A percentile compares a stretch with the other conserved stretches of the same genome.
These are phyloP conservation scores for Mucor mucedo DNA, from an alignment of 371 early-diverging fungal genomes.

Conservation along the genomic window DNA sequence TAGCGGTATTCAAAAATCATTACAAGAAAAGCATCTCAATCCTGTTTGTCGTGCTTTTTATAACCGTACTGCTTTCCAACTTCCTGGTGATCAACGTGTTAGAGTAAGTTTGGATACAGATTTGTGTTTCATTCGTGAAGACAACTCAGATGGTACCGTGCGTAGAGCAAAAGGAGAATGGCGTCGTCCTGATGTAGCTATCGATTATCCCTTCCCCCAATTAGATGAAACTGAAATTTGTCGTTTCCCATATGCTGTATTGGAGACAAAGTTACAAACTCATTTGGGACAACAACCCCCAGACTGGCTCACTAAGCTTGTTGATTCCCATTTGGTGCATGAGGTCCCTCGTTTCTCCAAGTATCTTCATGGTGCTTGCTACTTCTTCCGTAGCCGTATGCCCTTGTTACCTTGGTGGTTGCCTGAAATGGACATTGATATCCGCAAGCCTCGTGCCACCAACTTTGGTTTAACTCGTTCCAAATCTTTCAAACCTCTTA, in stretches of 20 bases:
- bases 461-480: slow-evolving; percentile 43
- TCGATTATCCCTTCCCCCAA: slow-evolving; percentile 81
- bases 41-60: slow-evolving; percentile 95
- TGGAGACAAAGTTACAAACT: slow-evolving; percentile 97
- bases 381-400: slow-evolving; percentile 83
- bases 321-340: slow-evolving; percentile 88
- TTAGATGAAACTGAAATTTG: slow-evolving; percentile 80
- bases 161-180: slow-evolving; percentile 83
- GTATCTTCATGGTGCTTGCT: slow-evolving; percentile 95
- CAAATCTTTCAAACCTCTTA: slow-evolving; percentile 42
- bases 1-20: slow-evolving; percentile 77
- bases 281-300: slow-evolving; percentile 88
- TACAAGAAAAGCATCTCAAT: slow-evolving; percentile 72
- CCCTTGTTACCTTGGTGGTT: slow-evolving; percentile 95
- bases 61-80: slow-evolving; percentile 98
- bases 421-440: slow-evolving; percentile 44
- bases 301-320: slow-evolving; percentile 92
- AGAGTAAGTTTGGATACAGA: slow-evolving; percentile 98
- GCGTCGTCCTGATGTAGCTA: slow-evolving; percentile 90
- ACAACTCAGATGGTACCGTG: slow-evolving; percentile 67
- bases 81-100: slow-evolving; percentile 96
- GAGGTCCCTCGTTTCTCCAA: slow-evolving; percentile 98
- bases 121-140: slow-evolving; percentile 95
- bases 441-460: slow-evolving; percentile 38
- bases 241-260: slow-evolving; percentile 95